A percentile compares a stretch with the other conserved stretches of the same genome.
These are phyloP conservation scores for Acer yangbiense DNA, from an alignment of 345 rosid genomes.

Conservation along the genomic window DNA sequence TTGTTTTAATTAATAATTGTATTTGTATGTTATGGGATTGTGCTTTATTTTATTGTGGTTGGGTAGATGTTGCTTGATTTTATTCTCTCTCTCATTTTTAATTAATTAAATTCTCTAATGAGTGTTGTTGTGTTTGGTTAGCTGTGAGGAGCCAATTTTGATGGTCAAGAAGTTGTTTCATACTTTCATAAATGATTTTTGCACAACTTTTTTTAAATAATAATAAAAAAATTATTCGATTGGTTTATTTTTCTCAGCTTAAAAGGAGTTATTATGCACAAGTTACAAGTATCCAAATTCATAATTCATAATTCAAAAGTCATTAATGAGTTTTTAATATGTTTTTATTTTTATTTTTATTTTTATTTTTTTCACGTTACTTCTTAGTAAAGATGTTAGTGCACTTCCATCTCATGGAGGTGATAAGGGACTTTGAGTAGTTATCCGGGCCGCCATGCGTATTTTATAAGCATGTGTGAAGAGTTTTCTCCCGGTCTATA, in stretches of 20 bases:
- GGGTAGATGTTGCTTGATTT: background rate
- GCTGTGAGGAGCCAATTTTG: background rate
- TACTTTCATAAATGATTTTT: background rate
- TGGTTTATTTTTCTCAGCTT: background rate
- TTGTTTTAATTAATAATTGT: background rate
- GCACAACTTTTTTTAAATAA: background rate
- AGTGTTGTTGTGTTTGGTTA: background rate
- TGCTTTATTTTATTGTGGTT: background rate
- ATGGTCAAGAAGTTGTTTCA: background rate
- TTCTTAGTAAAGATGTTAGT: too few species aligned
- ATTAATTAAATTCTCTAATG: background rate
- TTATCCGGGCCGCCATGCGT: too few species aligned
- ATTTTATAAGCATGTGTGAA: too few species aligned
- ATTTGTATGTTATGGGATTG: background rate
- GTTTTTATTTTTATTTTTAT: too few species aligned
- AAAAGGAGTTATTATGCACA: background rate
- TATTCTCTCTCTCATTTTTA: background rate
- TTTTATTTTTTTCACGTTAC: too few species aligned
- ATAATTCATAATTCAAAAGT: background rate
- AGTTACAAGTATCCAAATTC: background rate
- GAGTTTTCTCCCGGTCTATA: too few species aligned
- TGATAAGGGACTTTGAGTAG: too few species aligned
- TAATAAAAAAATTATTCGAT: background rate
- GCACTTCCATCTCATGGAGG: too few species aligned
- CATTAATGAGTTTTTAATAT: too few species aligned